Conservation (phyloP, 352 stramenopile genomes). For the Peronosclerospora sorghi region DNA sequence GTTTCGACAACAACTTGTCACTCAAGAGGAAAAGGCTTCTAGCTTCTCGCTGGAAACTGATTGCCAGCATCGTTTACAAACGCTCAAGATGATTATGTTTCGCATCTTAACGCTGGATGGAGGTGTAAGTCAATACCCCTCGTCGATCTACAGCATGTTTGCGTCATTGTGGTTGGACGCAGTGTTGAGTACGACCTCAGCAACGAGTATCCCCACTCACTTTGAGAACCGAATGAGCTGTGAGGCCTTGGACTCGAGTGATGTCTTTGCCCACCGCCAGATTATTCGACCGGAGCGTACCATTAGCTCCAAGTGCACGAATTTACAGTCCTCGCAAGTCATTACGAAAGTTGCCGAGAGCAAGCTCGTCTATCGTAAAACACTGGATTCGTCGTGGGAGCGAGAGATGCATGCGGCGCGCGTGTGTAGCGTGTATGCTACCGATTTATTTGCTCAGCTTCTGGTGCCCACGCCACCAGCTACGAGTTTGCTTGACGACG, state of each 20-base stretch:
- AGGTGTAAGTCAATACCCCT: constrained; percentile 51
- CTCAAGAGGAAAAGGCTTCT: constrained; percentile 6
- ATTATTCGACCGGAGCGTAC: constrained; percentile 64
- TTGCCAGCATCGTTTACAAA: constrained; percentile 25
- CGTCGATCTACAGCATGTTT: constrained; percentile 61
- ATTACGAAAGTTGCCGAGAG: constrained; percentile 49
- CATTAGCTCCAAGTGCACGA: constrained; percentile 76
- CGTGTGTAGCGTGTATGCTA: constrained; percentile 45
- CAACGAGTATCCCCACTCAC: constrained; percentile 65
- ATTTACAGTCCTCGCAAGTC: constrained; percentile 62
- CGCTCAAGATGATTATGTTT: constrained; percentile 37
- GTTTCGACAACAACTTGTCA: constrained; percentile 34
- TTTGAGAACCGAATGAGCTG: constrained; percentile 41
- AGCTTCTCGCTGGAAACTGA: constrained; percentile 1
- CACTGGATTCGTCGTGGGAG: constrained; percentile 57
- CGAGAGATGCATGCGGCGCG: constrained; percentile 53
- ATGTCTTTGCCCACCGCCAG: constrained; percentile 22
- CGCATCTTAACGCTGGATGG: constrained; percentile 41
- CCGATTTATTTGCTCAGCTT: constrained; percentile 39
- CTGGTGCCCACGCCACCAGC: constrained; percentile 16
- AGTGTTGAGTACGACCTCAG: constrained; percentile 42
- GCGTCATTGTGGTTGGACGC: constrained; percentile 54
- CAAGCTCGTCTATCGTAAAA: constrained; percentile 55
- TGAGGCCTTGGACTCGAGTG: constrained; percentile 1
- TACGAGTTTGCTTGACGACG: constrained; percentile 5